phyloP scores from a whole-genome alignment of 495 filamentous ascomycete species.

The Podospora bellae-mahoneyi region DNA sequence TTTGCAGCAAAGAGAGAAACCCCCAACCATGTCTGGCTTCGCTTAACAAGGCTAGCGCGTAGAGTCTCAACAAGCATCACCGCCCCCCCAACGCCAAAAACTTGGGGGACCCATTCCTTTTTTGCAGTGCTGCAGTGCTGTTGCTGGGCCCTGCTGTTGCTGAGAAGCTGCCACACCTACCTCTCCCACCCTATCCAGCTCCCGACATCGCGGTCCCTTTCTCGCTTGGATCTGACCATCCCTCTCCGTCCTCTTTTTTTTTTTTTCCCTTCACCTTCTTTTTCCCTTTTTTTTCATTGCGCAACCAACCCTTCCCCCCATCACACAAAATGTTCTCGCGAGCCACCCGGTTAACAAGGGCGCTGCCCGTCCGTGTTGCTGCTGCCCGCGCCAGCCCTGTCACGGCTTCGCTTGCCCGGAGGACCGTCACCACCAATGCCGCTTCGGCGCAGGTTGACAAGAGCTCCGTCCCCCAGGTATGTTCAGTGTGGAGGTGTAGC shows the following conservation, averaged over 20 bases:
- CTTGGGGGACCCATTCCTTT: slow-evolving; percentile 18
- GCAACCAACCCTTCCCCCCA: slow-evolving; percentile 12
- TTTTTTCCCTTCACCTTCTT: not conserved
- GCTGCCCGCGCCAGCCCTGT: slow-evolving; percentile 32
- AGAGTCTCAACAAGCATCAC: slow-evolving; percentile 27
- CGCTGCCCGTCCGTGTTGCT: slow-evolving; percentile 41
- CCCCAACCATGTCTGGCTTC: slow-evolving; percentile 16
- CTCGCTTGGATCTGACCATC: not conserved
- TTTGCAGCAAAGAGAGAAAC: not conserved
- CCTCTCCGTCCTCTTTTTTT: not conserved
- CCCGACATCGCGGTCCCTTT: slow-evolving; percentile 2
- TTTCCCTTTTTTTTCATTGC: not conserved
- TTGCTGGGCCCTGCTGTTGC: not conserved
- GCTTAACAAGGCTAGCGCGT: slow-evolving; percentile 21
- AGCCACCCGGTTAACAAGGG: slow-evolving; percentile 48
- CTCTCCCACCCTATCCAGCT: slow-evolving; percentile 10
- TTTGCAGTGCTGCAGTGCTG: slow-evolving; percentile 10
- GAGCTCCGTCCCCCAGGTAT: slow-evolving; percentile 63
- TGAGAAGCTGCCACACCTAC: not conserved
- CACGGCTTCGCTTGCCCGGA: slow-evolving; percentile 46
- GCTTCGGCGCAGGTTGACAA: slow-evolving; percentile 86
- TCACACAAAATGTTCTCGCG: slow-evolving; percentile 50
- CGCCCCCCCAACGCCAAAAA: slow-evolving; percentile 29
- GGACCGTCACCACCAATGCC: slow-evolving; percentile 90
- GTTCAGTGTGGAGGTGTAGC: slow-evolving; percentile 4